These are phyloP conservation scores for Lasiodiplodia sp. DNA, from an alignment of 2,329 filamentous ascomycete species.

Conservation along the genomic window DNA sequence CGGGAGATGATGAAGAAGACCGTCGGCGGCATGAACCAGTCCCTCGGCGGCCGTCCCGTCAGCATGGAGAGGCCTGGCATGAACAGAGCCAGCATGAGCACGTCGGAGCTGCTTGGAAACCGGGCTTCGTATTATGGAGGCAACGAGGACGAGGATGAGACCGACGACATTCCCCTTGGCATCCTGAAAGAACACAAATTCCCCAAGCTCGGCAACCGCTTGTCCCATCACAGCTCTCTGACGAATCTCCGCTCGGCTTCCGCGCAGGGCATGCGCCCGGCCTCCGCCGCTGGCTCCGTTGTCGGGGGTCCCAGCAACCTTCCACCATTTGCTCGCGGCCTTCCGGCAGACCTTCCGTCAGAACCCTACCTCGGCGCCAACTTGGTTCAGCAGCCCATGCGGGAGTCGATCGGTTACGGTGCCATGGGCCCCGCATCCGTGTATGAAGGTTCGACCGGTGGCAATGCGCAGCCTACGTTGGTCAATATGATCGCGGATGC, in stretches of 20 bases:
- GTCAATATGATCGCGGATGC: conserved; percentile 48
- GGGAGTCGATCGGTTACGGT: conserved; percentile 43
- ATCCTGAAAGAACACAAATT: conserved; percentile 48
- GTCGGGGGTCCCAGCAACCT: conserved; percentile 33
- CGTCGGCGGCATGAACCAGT: conserved; percentile 26
- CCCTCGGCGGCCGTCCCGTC: conserved; percentile 12
- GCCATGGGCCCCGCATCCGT: conserved; percentile 41
- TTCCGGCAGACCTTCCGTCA: conserved; percentile 40
- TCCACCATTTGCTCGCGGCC: conserved; percentile 45
- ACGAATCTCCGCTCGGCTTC: conserved; percentile 27
- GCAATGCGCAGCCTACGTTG: conserved; percentile 44
- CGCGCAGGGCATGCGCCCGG: conserved; percentile 22
- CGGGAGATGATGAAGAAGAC: conserved; percentile 30
- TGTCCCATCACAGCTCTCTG: conserved; percentile 22
- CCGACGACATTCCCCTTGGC: conserved; percentile 48
- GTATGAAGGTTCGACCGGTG: conserved; percentile 41
- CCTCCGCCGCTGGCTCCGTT: conserved; percentile 15
- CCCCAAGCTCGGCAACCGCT: conserved; percentile 34
- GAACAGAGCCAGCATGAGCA: conserved; percentile 20
- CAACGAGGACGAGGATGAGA: conserved; percentile 26
- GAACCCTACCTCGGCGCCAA: conserved; percentile 46
- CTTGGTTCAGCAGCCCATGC: conserved; percentile 42
- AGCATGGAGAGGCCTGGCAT: conserved; percentile 25
- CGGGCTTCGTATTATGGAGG: conserved; percentile 4
- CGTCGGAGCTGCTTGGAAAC: conserved; percentile 24